Conservation (phyloP, 2,329 filamentous ascomycete species). For the Erysiphe pisi region DNA sequence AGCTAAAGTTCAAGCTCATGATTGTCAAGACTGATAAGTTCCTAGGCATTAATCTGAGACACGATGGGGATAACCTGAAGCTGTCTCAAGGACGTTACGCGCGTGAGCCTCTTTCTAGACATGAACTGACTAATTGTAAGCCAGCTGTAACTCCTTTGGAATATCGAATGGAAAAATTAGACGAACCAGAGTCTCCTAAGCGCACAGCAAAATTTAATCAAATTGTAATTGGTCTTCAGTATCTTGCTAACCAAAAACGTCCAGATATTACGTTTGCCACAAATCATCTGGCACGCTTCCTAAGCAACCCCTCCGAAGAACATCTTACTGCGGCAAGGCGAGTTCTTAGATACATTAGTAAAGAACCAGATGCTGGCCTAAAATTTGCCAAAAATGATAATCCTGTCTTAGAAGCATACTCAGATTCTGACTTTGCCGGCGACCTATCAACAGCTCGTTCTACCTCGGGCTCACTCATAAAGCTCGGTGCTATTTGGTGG, state of each 20-base stretch:
- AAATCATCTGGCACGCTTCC: background rate
- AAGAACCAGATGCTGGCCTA: slow-evolving; percentile 10
- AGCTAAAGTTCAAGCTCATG: background rate
- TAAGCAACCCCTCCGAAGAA: background rate
- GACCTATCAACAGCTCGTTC: slow-evolving; percentile 4
- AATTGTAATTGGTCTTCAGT: slow-evolving; percentile 2
- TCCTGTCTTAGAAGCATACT: slow-evolving; percentile 9
- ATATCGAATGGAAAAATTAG: background rate
- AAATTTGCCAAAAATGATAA: background rate
- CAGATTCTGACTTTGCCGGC: slow-evolving; percentile 19
- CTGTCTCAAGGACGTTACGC: slow-evolving; percentile 15
- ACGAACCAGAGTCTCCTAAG: background rate
- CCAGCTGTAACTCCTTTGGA: background rate
- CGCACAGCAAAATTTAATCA: background rate
- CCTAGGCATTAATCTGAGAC: slow-evolving; percentile 9
- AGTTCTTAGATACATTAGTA: slow-evolving; percentile 7
- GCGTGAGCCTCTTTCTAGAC: slow-evolving; percentile 1
- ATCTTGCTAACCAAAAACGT: slow-evolving; percentile 19
- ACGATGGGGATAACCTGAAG: slow-evolving; percentile 8
- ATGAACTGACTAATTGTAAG: slow-evolving; percentile 3
- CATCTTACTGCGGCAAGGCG: background rate
- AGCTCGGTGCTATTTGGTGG: background rate
- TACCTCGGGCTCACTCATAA: background rate
- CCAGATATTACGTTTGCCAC: slow-evolving; percentile 5
- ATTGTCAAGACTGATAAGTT: background rate